Evolutionary conservation across 306 rosid species (phyloP).

Genomic region (Herpetospermum pedunculosum): DNA sequence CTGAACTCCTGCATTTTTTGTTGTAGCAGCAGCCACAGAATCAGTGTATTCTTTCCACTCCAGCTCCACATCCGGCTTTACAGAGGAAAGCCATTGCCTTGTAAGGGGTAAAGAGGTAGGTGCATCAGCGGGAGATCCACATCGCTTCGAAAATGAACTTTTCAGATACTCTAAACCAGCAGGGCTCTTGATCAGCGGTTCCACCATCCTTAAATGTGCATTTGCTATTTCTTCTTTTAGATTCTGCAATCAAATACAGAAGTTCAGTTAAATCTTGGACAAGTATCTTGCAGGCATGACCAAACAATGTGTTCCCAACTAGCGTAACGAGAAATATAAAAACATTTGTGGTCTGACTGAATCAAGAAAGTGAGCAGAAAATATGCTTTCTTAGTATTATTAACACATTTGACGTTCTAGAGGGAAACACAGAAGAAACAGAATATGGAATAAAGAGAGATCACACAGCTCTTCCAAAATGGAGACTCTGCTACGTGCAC

Average conservation of each 20-base stretch:
- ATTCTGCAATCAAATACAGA: constrained; percentile 15
- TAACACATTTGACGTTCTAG: background rate
- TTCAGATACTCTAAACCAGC: constrained; percentile 24
- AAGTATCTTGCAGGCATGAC: background rate
- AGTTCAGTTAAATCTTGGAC: background rate
- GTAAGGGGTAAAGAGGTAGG: constrained; percentile 16
- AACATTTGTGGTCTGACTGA: background rate
- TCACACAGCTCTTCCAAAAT: background rate
- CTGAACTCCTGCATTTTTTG: background rate
- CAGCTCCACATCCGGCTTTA: constrained; percentile 11
- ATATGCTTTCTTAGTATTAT: background rate
- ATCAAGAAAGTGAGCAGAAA: background rate
- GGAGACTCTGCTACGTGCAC: background rate
- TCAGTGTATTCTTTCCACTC: constrained; percentile 26
- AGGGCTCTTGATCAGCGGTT: constrained; percentile 28
- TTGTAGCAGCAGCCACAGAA: constrained; percentile 7
- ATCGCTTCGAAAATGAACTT: constrained; percentile 17
- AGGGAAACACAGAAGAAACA: background rate
- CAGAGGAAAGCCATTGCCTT: constrained; percentile 24
- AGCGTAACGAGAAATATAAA: background rate
- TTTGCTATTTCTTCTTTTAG: constrained; percentile 27
- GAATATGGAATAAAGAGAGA: background rate
- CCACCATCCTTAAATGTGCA: constrained; percentile 19
- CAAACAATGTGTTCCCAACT: background rate
- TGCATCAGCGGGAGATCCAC: constrained; percentile 22